Percentiles rank a stretch among this genome's conserved stretches.
These are phyloP conservation scores for Halocafeteria seosinensis DNA, from an alignment of 108 stramenopile genomes.

Conservation along the genomic window DNA sequence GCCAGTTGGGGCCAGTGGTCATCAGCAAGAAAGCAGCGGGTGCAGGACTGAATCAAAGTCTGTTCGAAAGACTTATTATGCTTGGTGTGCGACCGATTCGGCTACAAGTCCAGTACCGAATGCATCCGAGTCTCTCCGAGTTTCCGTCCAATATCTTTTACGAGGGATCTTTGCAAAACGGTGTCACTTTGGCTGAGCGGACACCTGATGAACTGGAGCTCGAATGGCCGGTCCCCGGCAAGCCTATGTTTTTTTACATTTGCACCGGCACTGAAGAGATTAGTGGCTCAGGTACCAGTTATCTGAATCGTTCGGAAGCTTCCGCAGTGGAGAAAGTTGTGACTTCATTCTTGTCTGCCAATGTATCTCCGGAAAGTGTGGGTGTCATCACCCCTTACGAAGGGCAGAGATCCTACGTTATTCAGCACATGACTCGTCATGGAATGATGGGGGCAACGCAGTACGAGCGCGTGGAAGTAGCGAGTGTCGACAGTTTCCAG, in stretches of 20 bases:
- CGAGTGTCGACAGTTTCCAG: conserved; percentile 92
- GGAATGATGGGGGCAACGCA: conserved; percentile 54
- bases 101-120: conserved; percentile 91
- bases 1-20: conserved; percentile 90
- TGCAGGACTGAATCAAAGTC: conserved; percentile 71
- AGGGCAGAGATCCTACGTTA: conserved; percentile 82
- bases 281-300: conserved; percentile 80
- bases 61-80: conserved; percentile 86
- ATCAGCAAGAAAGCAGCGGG: conserved; percentile 90
- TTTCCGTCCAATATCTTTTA: conserved; percentile 98
- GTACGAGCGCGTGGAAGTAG: conserved; percentile 86
- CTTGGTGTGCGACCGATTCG: conserved; percentile 84
- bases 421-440: conserved; percentile 66
- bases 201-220: conserved; percentile 45
- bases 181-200: conserved; percentile 83
- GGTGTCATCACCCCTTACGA: conserved; percentile 96
- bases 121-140: conserved; percentile 89
- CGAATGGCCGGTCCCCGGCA: conserved; percentile 54
- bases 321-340: conserved; percentile 83
- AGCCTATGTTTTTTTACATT: conserved; percentile 78
- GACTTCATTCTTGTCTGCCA: conserved; percentile 75
- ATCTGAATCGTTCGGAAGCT: conserved; percentile 88
- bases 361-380: conserved; percentile 69
- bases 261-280: conserved; percentile 86
- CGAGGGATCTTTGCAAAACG: conserved; percentile 90